These are phyloP conservation scores for Phytophthora nicotianae DNA, from an alignment of 352 stramenopile species.

Conservation along the genomic window DNA sequence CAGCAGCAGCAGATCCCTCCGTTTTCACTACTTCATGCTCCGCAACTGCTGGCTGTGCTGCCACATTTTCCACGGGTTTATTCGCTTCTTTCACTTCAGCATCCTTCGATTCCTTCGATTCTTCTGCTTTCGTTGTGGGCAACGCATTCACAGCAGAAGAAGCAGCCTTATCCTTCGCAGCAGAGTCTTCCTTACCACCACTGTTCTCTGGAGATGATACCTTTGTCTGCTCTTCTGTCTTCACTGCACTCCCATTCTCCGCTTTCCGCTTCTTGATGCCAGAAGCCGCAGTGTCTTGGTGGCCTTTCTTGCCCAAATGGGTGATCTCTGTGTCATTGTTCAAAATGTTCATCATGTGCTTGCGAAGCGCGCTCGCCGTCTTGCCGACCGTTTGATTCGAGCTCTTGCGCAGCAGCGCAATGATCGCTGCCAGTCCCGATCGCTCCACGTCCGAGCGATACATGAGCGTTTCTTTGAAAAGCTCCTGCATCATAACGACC, in stretches of 20 bases:
- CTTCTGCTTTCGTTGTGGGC: slow-evolving; percentile 21
- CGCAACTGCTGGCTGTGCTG: slow-evolving; percentile 1
- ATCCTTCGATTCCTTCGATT: slow-evolving; percentile 6
- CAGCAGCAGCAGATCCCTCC: slow-evolving; percentile 12
- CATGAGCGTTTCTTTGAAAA: slow-evolving; percentile 78
- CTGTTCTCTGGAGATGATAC: slow-evolving; percentile 21
- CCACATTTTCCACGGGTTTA: slow-evolving; percentile 3
- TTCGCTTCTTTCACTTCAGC: slow-evolving; percentile 16
- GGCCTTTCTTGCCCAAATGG: slow-evolving; percentile 40
- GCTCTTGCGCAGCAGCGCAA: slow-evolving; percentile 71
- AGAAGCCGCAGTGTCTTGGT: slow-evolving; percentile 21
- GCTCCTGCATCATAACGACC: slow-evolving; percentile 69
- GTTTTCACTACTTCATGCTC: slow-evolving; percentile 4
- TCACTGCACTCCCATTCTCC: slow-evolving; percentile 32
- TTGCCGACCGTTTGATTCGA: slow-evolving; percentile 67
- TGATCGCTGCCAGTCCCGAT: slow-evolving; percentile 71
- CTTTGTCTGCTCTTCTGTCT: slow-evolving; percentile 23
- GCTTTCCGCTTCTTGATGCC: slow-evolving; percentile 56
- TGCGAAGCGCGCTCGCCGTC: slow-evolving; percentile 77
- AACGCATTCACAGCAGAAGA: slow-evolving; percentile 3
- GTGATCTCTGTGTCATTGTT: slow-evolving; percentile 48
- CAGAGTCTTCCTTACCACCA: slow-evolving; percentile 13
- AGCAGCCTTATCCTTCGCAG: slow-evolving; percentile 1
- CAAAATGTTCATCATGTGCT: slow-evolving; percentile 78
- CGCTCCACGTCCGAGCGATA: slow-evolving; percentile 73